Evolutionary conservation across 179 eudicot species (phyloP).

Genomic region (Corrigiola litoralis): DNA sequence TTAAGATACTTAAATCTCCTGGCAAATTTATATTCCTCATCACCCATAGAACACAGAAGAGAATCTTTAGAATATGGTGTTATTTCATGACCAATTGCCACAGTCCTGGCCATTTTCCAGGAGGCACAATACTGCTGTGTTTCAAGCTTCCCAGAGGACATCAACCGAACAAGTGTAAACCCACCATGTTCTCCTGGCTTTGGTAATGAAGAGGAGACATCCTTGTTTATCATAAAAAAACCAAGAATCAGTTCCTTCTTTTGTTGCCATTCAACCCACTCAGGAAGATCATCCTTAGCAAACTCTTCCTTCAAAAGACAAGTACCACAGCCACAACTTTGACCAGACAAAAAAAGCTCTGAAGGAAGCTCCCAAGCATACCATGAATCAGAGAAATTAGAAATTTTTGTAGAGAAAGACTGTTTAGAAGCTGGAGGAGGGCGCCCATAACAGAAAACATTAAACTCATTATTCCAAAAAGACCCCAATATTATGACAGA

Average conservation of each 20-base stretch:
- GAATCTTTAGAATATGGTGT: conserved; percentile 31
- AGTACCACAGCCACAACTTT: conserved; percentile 55
- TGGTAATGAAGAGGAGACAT: conserved; percentile 36
- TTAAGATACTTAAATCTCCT: conserved; percentile 40
- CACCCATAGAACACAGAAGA: conserved; percentile 32
- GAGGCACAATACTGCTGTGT: conserved; percentile 53
- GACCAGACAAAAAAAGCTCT: conserved; percentile 41
- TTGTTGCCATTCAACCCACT: conserved; percentile 84
- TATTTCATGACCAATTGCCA: conserved; percentile 28
- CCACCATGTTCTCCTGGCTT: conserved; percentile 47
- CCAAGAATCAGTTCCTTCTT: conserved; percentile 65
- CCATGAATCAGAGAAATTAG: conserved; percentile 33
- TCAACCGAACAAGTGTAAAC: conserved; percentile 57
- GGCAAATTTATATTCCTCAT: conserved; percentile 33
- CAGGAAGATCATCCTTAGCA: conserved; percentile 51
- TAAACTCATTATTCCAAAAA: conserved; percentile 67
- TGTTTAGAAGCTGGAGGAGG: conserved; percentile 20
- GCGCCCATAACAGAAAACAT: conserved; percentile 67
- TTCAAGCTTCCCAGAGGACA: conserved; percentile 80
- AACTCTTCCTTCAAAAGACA: conserved; percentile 61
- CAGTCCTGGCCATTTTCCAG: conserved; percentile 26
- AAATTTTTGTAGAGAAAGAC: conserved; percentile 26
- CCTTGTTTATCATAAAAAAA: conserved; percentile 54
- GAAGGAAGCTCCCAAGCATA: conserved; percentile 89
- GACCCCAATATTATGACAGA: conserved; percentile 71